Evolutionary conservation across 768 basidiomycete species (phyloP).

Genomic region (Amanita inopinata): DNA sequence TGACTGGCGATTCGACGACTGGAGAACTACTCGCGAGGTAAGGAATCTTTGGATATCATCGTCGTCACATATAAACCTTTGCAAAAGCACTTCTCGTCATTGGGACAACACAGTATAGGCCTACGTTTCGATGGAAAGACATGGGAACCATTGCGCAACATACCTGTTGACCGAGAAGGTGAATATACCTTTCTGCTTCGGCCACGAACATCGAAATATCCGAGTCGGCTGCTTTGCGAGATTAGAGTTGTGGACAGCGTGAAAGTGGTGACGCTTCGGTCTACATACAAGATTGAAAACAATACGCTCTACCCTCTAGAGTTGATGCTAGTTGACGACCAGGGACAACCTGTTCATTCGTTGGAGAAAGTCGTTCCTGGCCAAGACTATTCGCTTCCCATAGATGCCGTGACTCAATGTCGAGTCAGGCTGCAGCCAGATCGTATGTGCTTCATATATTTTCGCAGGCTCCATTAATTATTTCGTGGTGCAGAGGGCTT

Average conservation of each 20-base stretch:
- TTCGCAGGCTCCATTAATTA: slow-evolving; percentile 4
- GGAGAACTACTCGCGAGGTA: slow-evolving; percentile 90
- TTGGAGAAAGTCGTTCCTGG: slow-evolving; percentile 89
- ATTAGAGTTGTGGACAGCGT: slow-evolving; percentile 86
- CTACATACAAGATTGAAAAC: slow-evolving; percentile 88
- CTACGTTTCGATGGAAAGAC: slow-evolving; percentile 75
- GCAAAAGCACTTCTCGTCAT: slow-evolving; percentile 53
- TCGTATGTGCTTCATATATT: slow-evolving; percentile 42
- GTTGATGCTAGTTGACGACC: slow-evolving; percentile 78
- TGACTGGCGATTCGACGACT: slow-evolving; percentile 97
- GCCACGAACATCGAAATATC: slow-evolving; percentile 64
- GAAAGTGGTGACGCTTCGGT: slow-evolving; percentile 89
- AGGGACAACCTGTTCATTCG: slow-evolving; percentile 71
- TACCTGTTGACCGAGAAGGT: slow-evolving; percentile 92
- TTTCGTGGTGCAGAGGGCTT: slow-evolving; percentile 87
- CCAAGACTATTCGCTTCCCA: slow-evolving; percentile 79
- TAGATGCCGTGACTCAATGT: slow-evolving; percentile 78
- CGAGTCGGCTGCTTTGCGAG: slow-evolving; percentile 79
- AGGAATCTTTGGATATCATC: slow-evolving; percentile 11
- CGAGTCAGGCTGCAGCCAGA: slow-evolving; percentile 86
- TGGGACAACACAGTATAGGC: slow-evolving; percentile 77
- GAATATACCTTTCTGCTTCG: slow-evolving; percentile 84
- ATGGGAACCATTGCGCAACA: slow-evolving; percentile 83
- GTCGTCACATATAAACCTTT: slow-evolving; percentile 8
- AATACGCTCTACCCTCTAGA: slow-evolving; percentile 87